phyloP scores from a whole-genome alignment of 2,329 filamentous ascomycete species.

The Penicillium sp. region DNA sequence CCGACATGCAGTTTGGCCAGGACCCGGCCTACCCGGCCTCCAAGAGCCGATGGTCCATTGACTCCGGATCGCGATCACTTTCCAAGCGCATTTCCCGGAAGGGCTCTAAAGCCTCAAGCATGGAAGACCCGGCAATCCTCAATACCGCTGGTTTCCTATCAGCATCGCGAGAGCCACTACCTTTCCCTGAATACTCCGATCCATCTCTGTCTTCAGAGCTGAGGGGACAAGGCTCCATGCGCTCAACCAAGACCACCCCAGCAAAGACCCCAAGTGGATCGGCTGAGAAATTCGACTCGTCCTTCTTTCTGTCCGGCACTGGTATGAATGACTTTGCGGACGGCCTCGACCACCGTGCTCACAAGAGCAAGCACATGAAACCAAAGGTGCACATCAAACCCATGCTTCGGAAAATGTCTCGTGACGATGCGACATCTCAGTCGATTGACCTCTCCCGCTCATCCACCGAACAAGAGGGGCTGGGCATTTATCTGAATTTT shows the following conservation, averaged over 20 bases:
- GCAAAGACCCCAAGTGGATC: conserved; percentile 20
- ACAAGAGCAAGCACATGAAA: conserved; percentile 32
- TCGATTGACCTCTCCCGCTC: conserved; percentile 63
- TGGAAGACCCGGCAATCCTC: conserved; percentile 17
- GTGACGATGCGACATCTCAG: conserved; percentile 53
- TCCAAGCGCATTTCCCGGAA: conserved; percentile 15
- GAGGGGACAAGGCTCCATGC: conserved; percentile 20
- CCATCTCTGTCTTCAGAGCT: conserved; percentile 15
- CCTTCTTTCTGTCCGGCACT: conserved; percentile 16
- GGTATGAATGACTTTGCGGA: conserved; percentile 25
- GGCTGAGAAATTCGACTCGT: conserved; percentile 21
- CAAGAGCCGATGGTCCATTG: conserved; percentile 23
- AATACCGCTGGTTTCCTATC: conserved; percentile 17
- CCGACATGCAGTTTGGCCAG: conserved; percentile 21
- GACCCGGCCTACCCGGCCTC: conserved; percentile 24
- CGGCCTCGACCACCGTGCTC: conserved; percentile 26
- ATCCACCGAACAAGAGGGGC: conserved; percentile 61
- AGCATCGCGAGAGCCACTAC: conserved; percentile 21
- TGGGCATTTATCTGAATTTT: conserved; percentile 59
- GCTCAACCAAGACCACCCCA: conserved; percentile 21
- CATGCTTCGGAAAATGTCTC: conserved; percentile 60
- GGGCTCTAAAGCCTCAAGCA: conserved; percentile 12
- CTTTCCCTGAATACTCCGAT: conserved; percentile 27
- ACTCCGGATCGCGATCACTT: conserved; percentile 23
- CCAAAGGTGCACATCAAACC: conserved; percentile 59